phyloP scores from a whole-genome alignment of 495 filamentous ascomycete species.

The Talaromyces wortmannii region DNA sequence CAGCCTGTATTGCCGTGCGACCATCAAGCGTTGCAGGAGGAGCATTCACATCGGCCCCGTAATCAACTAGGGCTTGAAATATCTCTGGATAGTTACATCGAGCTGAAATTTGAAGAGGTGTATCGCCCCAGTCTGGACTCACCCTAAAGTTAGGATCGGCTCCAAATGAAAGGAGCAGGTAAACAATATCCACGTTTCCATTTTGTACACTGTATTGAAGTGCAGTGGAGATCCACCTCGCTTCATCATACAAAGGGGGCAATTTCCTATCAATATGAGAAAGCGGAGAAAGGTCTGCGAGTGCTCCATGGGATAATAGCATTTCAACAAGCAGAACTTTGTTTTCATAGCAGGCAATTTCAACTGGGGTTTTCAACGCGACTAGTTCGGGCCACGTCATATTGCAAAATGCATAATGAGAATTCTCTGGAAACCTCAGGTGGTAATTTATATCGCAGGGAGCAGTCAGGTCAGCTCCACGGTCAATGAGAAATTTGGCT shows the following conservation, averaged over 20 bases:
- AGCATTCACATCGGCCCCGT: constrained; percentile 4
- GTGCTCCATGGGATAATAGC: not conserved
- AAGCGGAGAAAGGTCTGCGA: not conserved
- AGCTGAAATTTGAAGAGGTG: constrained; percentile 1
- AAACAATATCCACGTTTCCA: not conserved
- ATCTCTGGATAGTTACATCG: not conserved
- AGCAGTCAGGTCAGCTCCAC: not conserved
- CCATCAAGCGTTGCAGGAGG: not conserved
- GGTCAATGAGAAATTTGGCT: not conserved
- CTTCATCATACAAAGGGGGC: no score
- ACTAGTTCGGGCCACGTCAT: not conserved
- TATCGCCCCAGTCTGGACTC: not conserved
- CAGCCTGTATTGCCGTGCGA: constrained; percentile 3
- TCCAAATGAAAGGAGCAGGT: not conserved
- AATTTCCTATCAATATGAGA: not conserved
- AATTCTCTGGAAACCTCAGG: not conserved
- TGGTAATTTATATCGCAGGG: not conserved
- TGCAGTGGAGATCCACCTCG: not conserved
- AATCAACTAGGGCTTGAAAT: not conserved
- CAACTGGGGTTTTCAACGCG: not conserved
- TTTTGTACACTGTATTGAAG: not conserved
- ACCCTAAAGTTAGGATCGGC: not conserved
- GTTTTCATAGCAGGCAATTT: not conserved
- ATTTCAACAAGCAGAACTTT: not conserved
- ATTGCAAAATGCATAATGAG: not conserved